Conservation (phyloP, 371 early-diverging fungal genomes). For the Basidiobolus heterosporus region DNA sequence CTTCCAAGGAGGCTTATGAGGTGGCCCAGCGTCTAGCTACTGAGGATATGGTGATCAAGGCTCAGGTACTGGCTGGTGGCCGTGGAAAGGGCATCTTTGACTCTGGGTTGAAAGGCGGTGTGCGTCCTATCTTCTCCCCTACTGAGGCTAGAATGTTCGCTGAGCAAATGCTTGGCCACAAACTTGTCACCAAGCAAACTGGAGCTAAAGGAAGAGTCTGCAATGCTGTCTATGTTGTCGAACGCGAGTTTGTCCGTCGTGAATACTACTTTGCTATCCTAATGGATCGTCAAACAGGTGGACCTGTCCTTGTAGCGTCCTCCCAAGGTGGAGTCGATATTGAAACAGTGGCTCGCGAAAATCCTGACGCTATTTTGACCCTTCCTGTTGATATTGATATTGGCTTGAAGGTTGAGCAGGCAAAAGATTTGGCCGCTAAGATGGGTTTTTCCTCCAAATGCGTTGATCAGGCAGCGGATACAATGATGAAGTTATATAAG, state of each 20-base stretch:
- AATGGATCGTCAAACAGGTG: conserved; percentile 86
- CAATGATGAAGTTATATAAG: conserved; percentile 82
- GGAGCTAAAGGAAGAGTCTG: conserved; percentile 89
- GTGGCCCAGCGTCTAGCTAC: conserved; percentile 62
- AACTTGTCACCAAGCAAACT: conserved; percentile 94
- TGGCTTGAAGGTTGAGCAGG: conserved; percentile 33
- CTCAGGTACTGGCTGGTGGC: conserved; percentile 96
- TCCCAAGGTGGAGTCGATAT: conserved; percentile 96
- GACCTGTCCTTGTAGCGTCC: conserved; percentile 88
- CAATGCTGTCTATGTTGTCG: conserved; percentile 69
- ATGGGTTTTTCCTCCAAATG: conserved; percentile 73
- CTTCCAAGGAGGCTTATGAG: conserved; percentile 74
- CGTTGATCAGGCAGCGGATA: conserved; percentile 58
- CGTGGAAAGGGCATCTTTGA: conserved; percentile 96
- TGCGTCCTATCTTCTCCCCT: conserved; percentile 76
- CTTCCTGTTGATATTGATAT: conserved; percentile 59
- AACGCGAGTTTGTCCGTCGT: conserved; percentile 85
- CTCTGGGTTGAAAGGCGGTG: conserved; percentile 91
- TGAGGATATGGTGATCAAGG: conserved; percentile 90
- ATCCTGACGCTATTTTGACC: conserved; percentile 83
- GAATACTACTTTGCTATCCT: conserved; percentile 97
- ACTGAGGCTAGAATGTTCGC: conserved; percentile 76
- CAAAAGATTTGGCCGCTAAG: conserved; percentile 49
- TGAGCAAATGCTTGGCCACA: conserved; percentile 91
- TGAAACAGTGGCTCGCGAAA: conserved; percentile 84